Evolutionary conservation across 345 rosid species (phyloP).

Genomic region (Eucalyptus leucophloia): DNA sequence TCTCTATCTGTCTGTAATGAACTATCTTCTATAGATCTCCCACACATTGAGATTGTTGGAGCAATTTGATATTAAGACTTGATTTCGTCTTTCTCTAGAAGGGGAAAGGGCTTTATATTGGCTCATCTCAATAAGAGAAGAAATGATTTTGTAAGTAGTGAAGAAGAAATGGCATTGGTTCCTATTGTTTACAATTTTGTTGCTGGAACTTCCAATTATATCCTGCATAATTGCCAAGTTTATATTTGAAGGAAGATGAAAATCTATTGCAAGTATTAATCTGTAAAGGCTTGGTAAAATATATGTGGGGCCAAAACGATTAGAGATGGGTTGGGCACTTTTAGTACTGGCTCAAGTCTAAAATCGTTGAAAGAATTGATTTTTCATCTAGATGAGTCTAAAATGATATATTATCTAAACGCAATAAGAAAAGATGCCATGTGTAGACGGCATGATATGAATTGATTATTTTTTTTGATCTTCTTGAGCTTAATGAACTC

Average conservation of each 20-base stretch:
- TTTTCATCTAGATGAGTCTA: not conserved
- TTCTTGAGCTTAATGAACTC: not conserved
- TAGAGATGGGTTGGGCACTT: not conserved
- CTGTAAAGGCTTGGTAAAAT: not conserved
- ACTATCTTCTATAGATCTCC: not conserved
- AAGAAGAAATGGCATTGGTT: not conserved
- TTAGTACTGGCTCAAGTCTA: not conserved
- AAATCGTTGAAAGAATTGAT: not conserved
- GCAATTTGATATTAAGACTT: not conserved
- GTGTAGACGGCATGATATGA: not conserved
- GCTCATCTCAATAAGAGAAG: not conserved
- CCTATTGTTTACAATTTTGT: not conserved
- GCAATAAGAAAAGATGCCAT: not conserved
- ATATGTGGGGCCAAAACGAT: not conserved
- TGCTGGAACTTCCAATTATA: not conserved
- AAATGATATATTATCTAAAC: not conserved
- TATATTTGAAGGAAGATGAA: not conserved
- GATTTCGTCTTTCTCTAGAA: not conserved
- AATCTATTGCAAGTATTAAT: not conserved
- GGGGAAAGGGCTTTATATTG: not conserved
- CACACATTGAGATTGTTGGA: not conserved
- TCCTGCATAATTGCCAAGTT: not conserved
- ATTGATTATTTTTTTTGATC: not conserved
- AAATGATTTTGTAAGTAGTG: not conserved
- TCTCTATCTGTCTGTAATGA: not conserved